Evolutionary conservation across 2,329 filamentous ascomycete genomes (phyloP).

Genomic region (Ceratocystis papillata): DNA sequence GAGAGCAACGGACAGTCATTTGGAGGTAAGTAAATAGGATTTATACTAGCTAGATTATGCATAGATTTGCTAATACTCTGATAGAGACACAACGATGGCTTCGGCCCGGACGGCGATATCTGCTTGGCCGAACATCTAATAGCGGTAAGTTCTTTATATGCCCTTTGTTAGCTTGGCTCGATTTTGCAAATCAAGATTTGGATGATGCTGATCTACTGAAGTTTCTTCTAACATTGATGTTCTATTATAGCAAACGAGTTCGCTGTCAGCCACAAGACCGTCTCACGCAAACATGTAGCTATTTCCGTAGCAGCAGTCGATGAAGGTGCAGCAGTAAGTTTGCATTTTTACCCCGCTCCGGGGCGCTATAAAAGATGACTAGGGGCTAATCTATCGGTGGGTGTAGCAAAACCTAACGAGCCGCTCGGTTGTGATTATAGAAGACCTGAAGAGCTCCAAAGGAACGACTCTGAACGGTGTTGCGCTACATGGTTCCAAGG

Average conservation of each 20-base stretch:
- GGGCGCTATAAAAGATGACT: too few species aligned
- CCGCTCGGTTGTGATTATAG: slow-evolving; percentile 60
- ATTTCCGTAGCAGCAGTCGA: slow-evolving; percentile 58
- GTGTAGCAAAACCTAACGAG: slow-evolving; percentile 49
- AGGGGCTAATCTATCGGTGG: too few species aligned
- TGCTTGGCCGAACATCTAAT: slow-evolving; percentile 19
- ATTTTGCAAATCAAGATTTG: too few species aligned
- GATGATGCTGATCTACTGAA: too few species aligned
- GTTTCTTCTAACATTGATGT: too few species aligned
- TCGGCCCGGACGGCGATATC: slow-evolving; percentile 20
- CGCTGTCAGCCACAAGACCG: slow-evolving; percentile 65
- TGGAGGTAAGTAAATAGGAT: not conserved
- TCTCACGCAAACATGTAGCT: slow-evolving; percentile 80
- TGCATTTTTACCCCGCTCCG: too few species aligned
- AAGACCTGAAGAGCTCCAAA: slow-evolving; percentile 72
- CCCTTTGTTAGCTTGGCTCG: too few species aligned
- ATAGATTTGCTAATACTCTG: not conserved
- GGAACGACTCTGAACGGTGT: slow-evolving; percentile 70
- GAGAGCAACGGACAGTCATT: slow-evolving; percentile 16
- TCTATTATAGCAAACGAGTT: slow-evolving; percentile 47
- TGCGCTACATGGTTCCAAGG: slow-evolving; percentile 52
- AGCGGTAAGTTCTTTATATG: not conserved
- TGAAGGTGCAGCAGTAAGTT: slow-evolving; percentile 54
- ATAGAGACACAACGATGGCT: slow-evolving; percentile 21
- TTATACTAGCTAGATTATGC: not conserved